A percentile compares a stretch with the other conserved stretches of the same genome.
These are phyloP conservation scores for Fremontodendron californicum DNA, from an alignment of 345 rosid species.

Conservation along the genomic window DNA sequence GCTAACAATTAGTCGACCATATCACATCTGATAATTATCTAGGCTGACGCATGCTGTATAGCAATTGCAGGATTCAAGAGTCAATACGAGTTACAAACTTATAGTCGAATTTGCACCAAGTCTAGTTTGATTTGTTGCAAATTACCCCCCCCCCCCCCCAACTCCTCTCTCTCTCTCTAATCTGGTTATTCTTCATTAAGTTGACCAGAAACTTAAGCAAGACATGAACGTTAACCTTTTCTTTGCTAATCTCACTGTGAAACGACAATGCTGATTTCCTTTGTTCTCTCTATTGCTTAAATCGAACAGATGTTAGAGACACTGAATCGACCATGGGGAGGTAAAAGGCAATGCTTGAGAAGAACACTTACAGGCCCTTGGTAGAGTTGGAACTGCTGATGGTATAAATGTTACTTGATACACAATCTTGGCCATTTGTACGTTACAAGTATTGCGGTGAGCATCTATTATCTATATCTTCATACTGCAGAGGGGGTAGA, in stretches of 20 bases:
- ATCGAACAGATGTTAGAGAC: slow-evolving; percentile 41
- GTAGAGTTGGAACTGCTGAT: slow-evolving; percentile 39
- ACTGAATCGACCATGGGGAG: slow-evolving; percentile 48
- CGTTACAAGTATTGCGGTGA: neutral
- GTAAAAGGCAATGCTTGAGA: slow-evolving; percentile 68
- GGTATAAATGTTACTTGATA: neutral
- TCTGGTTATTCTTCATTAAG: neutral
- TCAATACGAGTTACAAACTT: neutral
- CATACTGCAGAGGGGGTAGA: slow-evolving; percentile 17
- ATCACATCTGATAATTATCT: neutral
- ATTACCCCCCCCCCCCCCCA: neutral
- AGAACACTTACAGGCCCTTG: slow-evolving; percentile 91
- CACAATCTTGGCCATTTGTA: slow-evolving; percentile 13
- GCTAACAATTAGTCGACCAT: neutral
- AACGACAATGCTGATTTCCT: neutral
- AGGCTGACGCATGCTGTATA: neutral
- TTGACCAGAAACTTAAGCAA: neutral
- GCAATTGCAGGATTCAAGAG: neutral
- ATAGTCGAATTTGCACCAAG: neutral
- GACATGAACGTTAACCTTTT: neutral
- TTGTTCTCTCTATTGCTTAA: neutral
- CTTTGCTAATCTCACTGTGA: neutral
- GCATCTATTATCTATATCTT: slow-evolving; percentile 12
- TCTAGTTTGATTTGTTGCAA: neutral
- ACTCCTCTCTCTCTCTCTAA: neutral